Conservation (phyloP, 2,329 filamentous ascomycete genomes). For the Chalaropsis thielavioides region DNA sequence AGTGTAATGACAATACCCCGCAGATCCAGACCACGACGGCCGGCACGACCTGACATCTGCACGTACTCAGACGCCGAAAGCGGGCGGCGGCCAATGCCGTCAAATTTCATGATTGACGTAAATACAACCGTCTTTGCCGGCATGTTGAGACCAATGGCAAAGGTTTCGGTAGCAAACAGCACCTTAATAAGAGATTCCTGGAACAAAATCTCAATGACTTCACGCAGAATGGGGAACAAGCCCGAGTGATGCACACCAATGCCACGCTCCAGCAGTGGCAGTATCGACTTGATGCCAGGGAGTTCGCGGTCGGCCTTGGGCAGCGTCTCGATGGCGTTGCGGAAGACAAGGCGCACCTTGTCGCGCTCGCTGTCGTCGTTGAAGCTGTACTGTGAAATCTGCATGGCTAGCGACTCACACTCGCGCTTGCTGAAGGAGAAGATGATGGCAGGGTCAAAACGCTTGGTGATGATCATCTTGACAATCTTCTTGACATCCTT, state of each 20-base stretch:
- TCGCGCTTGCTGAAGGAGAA: constrained; percentile 99
- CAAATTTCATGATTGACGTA: constrained; percentile 88
- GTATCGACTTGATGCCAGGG: constrained; percentile 78
- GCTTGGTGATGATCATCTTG: constrained; percentile 96
- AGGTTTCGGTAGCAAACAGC: constrained; percentile 93
- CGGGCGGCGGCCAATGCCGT: constrained; percentile 66
- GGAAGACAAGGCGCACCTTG: constrained; percentile 88
- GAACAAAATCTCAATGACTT: constrained; percentile 97
- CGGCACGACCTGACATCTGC: constrained; percentile 95
- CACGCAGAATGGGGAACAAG: constrained; percentile 86
- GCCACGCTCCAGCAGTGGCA: constrained; percentile 76
- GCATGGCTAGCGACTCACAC: constrained; percentile 77
- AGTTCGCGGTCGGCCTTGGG: constrained; percentile 82
- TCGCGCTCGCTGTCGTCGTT: constrained; percentile 92
- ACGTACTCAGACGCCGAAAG: constrained; percentile 93
- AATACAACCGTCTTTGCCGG: constrained; percentile 99
- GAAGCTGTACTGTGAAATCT: constrained; percentile 77
- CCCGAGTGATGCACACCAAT: constrained; percentile 97
- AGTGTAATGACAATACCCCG: constrained; percentile 99
- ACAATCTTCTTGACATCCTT: constrained; percentile 95
- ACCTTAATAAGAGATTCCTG: constrained; percentile 97
- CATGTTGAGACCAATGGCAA: constrained; percentile 98
- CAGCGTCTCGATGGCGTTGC: constrained; percentile 80
- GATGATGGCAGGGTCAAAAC: constrained; percentile 94
- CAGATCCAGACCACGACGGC: constrained; percentile 91